Evolutionary conservation across 495 filamentous ascomycete genomes (phyloP), one percentile per base, ranked within the genome.

Genomic region (Platismatia glauca): DNA sequence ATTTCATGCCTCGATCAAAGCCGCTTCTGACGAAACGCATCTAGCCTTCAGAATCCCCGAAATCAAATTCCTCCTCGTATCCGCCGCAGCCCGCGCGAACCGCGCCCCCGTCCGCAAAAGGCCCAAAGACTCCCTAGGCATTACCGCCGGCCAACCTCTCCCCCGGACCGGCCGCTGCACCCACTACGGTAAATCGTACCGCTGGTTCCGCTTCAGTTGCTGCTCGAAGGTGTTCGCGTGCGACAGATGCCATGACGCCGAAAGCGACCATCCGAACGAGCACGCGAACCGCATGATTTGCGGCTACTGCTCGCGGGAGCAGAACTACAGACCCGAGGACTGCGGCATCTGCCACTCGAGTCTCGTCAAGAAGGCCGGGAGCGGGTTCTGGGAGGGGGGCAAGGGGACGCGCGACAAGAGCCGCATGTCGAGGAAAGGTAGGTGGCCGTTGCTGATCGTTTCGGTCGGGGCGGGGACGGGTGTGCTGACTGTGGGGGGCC

Each of bases 351-450:
- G 91, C 71, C 87, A 84, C 64, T 75, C 85, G n/a, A 79, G 76
- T 27, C 79, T 96, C 1, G 78, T 90, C n/a, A 85, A 89, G 7
- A 84, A 82, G 66, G 77, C 75, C 31, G 87, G 88, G 0, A 84
- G 77, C 61, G 91, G 90, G 11, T 96, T 89, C 71, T 96, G 91
- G 91, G 91, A 96, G 75, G 91, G 91, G 20, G 91, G 91, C 3
- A 91, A 89, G 71, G 90, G 90, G 13, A 93, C 87, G n/a, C 74
- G 89, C 58, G 86, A 89, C 71, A 82, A 78, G 71, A 72, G 70
- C 24, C 70, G 80, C 63, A 90, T 91, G 89, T 87, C 86, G 64
- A 78, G 84, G 61, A 89, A 88, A 71, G 80, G 78, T 79, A 72
- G 43, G 71, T 39, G 59, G 7, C 0, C 20, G 6, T n/a, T 22